Evolutionary conservation across 352 stramenopile genomes (phyloP).

Genomic region (Phytophthora cactorum): DNA sequence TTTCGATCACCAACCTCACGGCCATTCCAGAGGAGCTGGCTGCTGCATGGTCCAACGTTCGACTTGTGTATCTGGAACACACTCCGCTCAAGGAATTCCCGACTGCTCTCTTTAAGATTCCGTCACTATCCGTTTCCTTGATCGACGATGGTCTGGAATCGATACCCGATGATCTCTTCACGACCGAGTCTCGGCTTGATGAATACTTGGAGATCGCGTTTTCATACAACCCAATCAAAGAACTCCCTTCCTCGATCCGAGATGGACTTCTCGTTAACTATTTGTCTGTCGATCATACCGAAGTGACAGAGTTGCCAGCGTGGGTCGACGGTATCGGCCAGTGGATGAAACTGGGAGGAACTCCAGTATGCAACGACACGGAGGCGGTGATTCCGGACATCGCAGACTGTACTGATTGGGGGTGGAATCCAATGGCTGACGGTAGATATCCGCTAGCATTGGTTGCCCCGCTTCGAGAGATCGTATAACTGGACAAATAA

Average conservation of each 20-base stretch:
- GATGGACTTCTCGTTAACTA: conserved; percentile 34
- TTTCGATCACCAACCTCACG: conserved; percentile 46
- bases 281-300: conserved; percentile 40
- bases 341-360: conserved; percentile 18
- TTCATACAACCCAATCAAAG: conserved; percentile 19
- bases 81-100: conserved; percentile 1
- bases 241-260: conserved; percentile 26
- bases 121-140: background rate
- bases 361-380: conserved; percentile 20
- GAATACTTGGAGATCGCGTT: background rate
- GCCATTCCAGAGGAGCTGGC: conserved; percentile 33
- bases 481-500: background rate
- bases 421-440: conserved; percentile 19
- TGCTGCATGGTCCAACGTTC: conserved; percentile 18
- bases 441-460: conserved; percentile 22
- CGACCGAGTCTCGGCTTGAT: background rate
- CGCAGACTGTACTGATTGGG: conserved; percentile 14
- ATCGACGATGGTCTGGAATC: background rate
- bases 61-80: conserved; percentile 6
- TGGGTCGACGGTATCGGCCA: conserved; percentile 37
- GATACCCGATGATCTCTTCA: conserved; percentile 7
- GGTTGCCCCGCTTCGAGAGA: conserved; percentile 13
- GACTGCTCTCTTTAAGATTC: background rate
- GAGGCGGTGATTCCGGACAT: background rate
- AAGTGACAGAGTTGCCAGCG: conserved; percentile 28